Evolutionary conservation across 2,329 filamentous ascomycete genomes (phyloP).

Genomic region (Amauroascus verrucosus): DNA sequence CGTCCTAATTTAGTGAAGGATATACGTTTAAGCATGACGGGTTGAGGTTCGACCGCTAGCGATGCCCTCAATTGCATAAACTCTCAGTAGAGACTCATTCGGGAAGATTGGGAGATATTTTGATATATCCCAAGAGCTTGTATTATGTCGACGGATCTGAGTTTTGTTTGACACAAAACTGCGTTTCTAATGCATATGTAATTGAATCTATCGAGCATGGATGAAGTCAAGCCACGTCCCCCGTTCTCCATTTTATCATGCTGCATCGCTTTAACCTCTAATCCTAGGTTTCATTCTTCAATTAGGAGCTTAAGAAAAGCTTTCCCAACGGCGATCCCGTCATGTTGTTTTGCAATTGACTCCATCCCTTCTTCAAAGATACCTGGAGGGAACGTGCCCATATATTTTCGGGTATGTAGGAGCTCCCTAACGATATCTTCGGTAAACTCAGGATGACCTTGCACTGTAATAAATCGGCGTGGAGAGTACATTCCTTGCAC

Average conservation of each 20-base stretch:
- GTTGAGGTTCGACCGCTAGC: background rate
- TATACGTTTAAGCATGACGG: background rate
- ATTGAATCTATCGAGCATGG: background rate
- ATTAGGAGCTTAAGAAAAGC: slow-evolving; percentile 69
- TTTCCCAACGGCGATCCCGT: slow-evolving; percentile 64
- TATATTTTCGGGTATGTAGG: slow-evolving; percentile 51
- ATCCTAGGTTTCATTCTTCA: slow-evolving; percentile 33
- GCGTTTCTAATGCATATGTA: background rate
- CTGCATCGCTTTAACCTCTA: background rate
- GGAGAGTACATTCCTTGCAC: slow-evolving; percentile 73
- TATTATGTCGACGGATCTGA: too few relatives aligned
- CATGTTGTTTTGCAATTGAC: slow-evolving; percentile 58
- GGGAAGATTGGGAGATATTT: too few relatives aligned
- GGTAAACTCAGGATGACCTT: slow-evolving; percentile 80
- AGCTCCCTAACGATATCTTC: slow-evolving; percentile 60
- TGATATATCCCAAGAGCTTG: too few relatives aligned
- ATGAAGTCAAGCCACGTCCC: background rate
- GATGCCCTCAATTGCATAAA: background rate
- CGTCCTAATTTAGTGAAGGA: background rate
- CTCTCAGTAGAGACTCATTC: background rate
- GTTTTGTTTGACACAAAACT: too few relatives aligned
- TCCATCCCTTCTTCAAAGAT: slow-evolving; percentile 58
- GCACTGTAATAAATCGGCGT: slow-evolving; percentile 59
- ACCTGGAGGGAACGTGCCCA: slow-evolving; percentile 60
- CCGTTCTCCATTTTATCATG: background rate